Base-by-base conservation (phyloP, 179 eudicot species). In the Actinidia chinensis region DNA sequence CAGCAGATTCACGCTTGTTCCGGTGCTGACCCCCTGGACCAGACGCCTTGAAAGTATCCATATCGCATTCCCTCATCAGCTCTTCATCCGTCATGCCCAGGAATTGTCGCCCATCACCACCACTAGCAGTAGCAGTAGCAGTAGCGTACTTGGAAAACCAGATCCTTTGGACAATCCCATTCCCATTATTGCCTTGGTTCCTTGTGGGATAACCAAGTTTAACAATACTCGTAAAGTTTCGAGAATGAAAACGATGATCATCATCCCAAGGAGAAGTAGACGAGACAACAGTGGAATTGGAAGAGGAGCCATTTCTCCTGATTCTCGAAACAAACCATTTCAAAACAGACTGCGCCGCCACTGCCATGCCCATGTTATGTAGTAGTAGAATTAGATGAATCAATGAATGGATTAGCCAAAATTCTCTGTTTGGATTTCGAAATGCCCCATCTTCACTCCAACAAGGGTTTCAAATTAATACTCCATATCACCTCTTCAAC, bases 21-120 rank as follows among this genome's bases (percentile, higher is more conserved):
- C 99, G 88, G 86, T 96, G 98, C 81, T 96, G 99, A 8, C 99
- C 98, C 63, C 99, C 99, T 7, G 99, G 99, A 2, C 99, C 99
- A 1, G 97, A 91, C 28, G 90, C 74, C 85, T 90, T 96, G 80
- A 86, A 92, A 4, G 97, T 92, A 23, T 72, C 87, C 92, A 89
- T 85, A 82, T 92, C 90, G 71, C 99, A 96, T 48, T 91, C 93
- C 23, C 84, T 82, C 85, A 92, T 81, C 78, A 96, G 77, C 70
- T 90, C 87, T 36, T 94, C 97, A 78, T 96, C 97, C 5, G 93
- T 71, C 80, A 90, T 71, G 14, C 70, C 51, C 83, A 95, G 76
- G 79, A 80, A 88, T 70, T 90, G 91, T 54, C 81, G 56, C 13
- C 66, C 78, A 2, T 66, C 12, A 4, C 67, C 12, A 14, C 60